phyloP scores from a whole-genome alignment of 192 early-diverging fungal genomes.

The Coemansia umbellata region DNA sequence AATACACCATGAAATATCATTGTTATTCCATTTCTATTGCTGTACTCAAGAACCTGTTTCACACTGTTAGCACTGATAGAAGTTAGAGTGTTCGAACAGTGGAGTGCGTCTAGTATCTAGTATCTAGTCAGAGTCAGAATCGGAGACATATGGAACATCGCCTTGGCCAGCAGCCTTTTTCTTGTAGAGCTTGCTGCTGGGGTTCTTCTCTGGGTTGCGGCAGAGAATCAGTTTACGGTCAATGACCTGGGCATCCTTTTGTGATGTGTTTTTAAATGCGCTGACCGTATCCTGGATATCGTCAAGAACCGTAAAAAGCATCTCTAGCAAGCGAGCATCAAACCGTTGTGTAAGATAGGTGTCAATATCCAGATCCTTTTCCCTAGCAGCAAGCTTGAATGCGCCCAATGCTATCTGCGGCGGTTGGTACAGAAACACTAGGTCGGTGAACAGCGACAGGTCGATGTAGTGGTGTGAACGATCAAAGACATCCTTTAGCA shows the following conservation, averaged over 20 bases:
- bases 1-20: too few species aligned
- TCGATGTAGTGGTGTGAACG: slow-evolving; percentile 54
- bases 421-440: slow-evolving; percentile 72
- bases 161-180: slow-evolving; percentile 26
- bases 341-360: slow-evolving; percentile 48
- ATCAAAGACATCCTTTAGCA: slow-evolving; percentile 52
- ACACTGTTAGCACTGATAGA: too few species aligned
- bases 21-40: too few species aligned
- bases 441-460: slow-evolving; percentile 64
- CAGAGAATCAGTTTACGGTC: slow-evolving; percentile 63
- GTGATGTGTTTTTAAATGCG: slow-evolving; percentile 28
- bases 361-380: slow-evolving; percentile 56
- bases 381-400: slow-evolving; percentile 57
- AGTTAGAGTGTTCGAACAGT: too few species aligned
- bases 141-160: slow-evolving; percentile 40
- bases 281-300: slow-evolving; percentile 52
- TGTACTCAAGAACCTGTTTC: too few species aligned
- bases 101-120: too few species aligned
- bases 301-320: slow-evolving; percentile 50
- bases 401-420: slow-evolving; percentile 71
- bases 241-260: slow-evolving; percentile 56
- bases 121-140: slow-evolving; percentile 35
- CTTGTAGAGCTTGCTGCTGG: slow-evolving; percentile 59
- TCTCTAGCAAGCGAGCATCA: slow-evolving; percentile 36
- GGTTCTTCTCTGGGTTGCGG: slow-evolving; percentile 72